Evolutionary conservation across 2,329 filamentous ascomycete species (phyloP), one percentile per base, ranked within the genome.

Genomic region (Westerdykella ornata): DNA sequence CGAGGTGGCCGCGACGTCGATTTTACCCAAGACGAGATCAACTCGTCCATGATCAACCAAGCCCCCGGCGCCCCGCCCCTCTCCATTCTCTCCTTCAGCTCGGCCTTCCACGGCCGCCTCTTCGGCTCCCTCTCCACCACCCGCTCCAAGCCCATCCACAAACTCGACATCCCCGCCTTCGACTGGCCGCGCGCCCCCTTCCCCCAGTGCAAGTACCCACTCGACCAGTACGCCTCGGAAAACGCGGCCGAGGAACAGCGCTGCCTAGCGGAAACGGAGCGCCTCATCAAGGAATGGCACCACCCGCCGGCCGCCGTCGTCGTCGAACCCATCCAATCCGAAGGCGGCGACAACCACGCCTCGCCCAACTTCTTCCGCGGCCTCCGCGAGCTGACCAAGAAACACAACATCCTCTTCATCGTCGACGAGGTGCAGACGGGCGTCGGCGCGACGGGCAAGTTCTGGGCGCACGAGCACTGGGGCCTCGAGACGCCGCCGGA

Each of bases 381-480:
- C 44, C 79, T 95, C 38, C 85, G 88, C 46, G 83, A 80, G 33
- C 68, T 95, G 47, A 94, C 88, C 30, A 77, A 79, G 63, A 82
- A 81, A 67, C 79, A 88, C 71, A 76, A 81, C 54, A 78, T 94
- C 20, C 80, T 94, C 43, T 74, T 95, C 66, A 95, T 95, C 61
- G 88, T 94, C 49, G 88, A 95, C 65, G 88, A 95, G 71, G 88
- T 95, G 9, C 88, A 95, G 72, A 95, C 88, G 5, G 89, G 88
- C 63, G 83, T 95, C 18, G 89, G 89, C 56, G 88, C 89, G 30
- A 95, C 88, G 0, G 88, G 88, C 56, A 88, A 86, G 67, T 94
- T 95, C 80, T 95, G 88, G 88, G 88, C 89, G 7, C 89, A 95
- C 72, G 88, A 95, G 59, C 89, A 95, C 80, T 95, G 88, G 88